phyloP scores from a whole-genome alignment of 1,284 basidiomycete species.

The Naganishia sp. region DNA sequence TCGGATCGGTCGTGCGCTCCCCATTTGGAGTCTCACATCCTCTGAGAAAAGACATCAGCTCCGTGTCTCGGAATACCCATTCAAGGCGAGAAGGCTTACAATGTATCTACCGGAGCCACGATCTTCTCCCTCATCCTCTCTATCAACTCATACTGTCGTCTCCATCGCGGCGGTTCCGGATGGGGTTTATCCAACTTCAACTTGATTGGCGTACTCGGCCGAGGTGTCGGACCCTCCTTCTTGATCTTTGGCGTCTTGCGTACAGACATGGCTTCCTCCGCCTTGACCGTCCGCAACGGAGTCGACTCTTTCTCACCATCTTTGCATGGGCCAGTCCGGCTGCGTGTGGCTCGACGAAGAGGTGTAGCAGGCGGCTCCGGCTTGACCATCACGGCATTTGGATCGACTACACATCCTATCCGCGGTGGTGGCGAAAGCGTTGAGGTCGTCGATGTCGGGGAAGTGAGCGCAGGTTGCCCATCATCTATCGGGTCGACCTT shows the following conservation, averaged over 20 bases:
- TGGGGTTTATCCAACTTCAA: conserved; percentile 67
- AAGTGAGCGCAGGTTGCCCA: neutral
- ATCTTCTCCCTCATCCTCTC: conserved; percentile 72
- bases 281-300: neutral
- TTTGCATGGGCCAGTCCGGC: neutral
- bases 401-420: neutral
- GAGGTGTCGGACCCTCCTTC: conserved; percentile 7
- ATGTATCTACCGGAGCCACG: conserved; percentile 83
- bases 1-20: conserved; percentile 30
- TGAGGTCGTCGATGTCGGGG: neutral
- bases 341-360: neutral
- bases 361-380: conserved; percentile 14
- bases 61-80: too few species aligned
- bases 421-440: conserved; percentile 1
- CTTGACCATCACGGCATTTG: neutral
- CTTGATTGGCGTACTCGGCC: conserved; percentile 35
- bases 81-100: conserved; percentile 70
- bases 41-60: conserved; percentile 1
- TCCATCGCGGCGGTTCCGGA: conserved; percentile 71
- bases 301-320: neutral
- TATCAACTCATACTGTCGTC: conserved; percentile 72
- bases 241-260: conserved; percentile 1
- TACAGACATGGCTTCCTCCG: neutral
- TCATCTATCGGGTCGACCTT: neutral
- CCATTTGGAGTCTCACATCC: conserved; percentile 31